These are phyloP conservation scores for Epichloe bromicola DNA, from an alignment of 2,329 filamentous ascomycete species.

Conservation along the genomic window DNA sequence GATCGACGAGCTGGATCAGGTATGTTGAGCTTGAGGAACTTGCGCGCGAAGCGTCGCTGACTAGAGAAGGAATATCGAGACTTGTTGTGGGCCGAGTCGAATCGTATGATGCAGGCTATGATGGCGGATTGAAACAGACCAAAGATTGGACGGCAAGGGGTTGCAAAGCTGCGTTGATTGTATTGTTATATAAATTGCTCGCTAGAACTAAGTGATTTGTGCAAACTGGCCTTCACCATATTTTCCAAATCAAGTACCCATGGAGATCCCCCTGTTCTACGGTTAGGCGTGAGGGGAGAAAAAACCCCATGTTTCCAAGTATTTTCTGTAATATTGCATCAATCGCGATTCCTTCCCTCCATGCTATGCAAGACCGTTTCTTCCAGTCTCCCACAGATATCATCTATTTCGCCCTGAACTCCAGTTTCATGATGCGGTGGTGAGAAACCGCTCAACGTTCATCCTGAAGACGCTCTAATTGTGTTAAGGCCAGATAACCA, in stretches of 20 bases:
- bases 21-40: constrained; percentile 3
- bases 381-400: not conserved
- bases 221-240: too few relatives aligned
- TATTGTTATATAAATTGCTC: not conserved
- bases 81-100: constrained; percentile 4
- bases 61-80: constrained; percentile 3
- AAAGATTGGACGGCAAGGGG: not conserved
- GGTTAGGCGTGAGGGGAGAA: too few relatives aligned
- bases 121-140: constrained; percentile 7
- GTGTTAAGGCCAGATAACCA: not conserved
- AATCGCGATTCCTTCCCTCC: not conserved
- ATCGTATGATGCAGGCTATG: constrained; percentile 15
- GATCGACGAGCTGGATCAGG: constrained; percentile 18
- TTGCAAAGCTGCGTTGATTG: too few relatives aligned
- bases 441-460: not conserved
- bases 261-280: too few relatives aligned
- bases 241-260: too few relatives aligned
- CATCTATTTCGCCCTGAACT: not conserved
- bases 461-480: not conserved
- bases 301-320: too few relatives aligned
- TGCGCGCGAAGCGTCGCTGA: not conserved
- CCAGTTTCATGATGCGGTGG: not conserved
- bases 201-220: too few relatives aligned
- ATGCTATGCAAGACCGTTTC: not conserved
- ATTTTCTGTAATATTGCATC: not conserved